Evolutionary conservation across 108 stramenopile genomes (phyloP), one percentile per base, ranked within the genome.

Genomic region (Pseudonitzschia delicatissima): DNA sequence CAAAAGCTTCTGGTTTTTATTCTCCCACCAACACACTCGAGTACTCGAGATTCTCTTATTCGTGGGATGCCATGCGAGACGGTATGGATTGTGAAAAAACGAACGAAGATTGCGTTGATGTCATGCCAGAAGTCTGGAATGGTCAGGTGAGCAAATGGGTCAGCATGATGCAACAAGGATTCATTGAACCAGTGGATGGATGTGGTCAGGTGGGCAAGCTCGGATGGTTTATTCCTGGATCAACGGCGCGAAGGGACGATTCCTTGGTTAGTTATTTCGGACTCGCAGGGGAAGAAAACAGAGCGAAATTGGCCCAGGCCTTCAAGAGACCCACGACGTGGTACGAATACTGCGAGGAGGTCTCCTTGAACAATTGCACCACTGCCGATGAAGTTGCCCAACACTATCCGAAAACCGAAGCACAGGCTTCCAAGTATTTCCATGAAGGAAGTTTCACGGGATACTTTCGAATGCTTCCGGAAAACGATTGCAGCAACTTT

Each of bases 271-370:
- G 44, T 25, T 74, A 73, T 31, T 59, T 53, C 40, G 82, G 82
- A 4, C 15, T 80, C 37, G 3, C 17, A 27, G 72, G 74, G 8
- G 74, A 75, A 55, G 65, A 68, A 6, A 71, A 71, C 44, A 45
- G 75, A 33, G 45, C 49, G 11, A 47, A 67, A 37, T 29, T 80
- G 28, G 79, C 79, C 3, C 50, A 64, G 25, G 63, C 34, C 3
- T 80, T 80, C 26, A 25, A 55, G 13, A 48, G 63, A 11, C 79
- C 79, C 28, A 76, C 71, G 9, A 76, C 71, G 2, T 80, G 79
- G 79, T 34, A n/a, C 1, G 75, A 80, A 6, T 80, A 80, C 50
- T 80, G 79, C 35, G 20, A 49, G 0, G 25, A 47, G 0, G 74
- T 73, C 0, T 66, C 64, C 2, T 4, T 52, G 17, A 76, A 20